These are phyloP conservation scores for Cercophora samala DNA, from an alignment of 495 filamentous ascomycete genomes.

Conservation along the genomic window DNA sequence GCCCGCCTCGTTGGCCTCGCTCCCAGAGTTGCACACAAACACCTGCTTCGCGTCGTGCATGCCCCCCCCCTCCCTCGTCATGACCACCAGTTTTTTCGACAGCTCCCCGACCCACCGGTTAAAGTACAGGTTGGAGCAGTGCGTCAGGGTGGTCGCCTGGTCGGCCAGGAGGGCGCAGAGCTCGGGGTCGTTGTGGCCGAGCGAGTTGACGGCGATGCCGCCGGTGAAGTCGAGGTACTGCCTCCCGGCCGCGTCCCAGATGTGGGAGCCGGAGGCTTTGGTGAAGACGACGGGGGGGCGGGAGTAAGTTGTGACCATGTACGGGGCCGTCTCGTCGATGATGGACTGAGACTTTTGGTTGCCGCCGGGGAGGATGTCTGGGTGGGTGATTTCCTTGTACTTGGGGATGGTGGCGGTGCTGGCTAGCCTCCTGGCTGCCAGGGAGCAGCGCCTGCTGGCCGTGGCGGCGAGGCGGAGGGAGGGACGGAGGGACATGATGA, in stretches of 20 bases:
- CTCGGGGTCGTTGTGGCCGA: conserved; percentile 81
- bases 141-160: conserved; percentile 80
- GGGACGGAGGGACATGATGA: conserved; percentile 31
- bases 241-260: conserved; percentile 87
- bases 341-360: conserved; percentile 33
- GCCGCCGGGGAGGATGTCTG: conserved; percentile 63
- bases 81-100: conserved; percentile 76
- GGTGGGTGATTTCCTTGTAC: conserved; percentile 38
- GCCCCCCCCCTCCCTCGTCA: conserved; percentile 67
- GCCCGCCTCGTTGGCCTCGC: conserved; percentile 94
- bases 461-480: conserved; percentile 32
- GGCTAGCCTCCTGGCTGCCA: conserved; percentile 25
- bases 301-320: conserved; percentile 93
- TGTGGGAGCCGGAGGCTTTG: conserved; percentile 76
- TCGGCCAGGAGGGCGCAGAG: conserved; percentile 63
- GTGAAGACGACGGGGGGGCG: conserved; percentile 88
- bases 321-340: conserved; percentile 67
- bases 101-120: conserved; percentile 90
- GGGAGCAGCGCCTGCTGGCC: conserved; percentile 16
- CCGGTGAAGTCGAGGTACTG: conserved; percentile 92
- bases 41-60: conserved; percentile 79
- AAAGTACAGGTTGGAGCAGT: conserved; percentile 93
- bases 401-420: conserved; percentile 46
- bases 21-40: conserved; percentile 93
- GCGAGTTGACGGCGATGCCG: conserved; percentile 90